Conservation (phyloP, 1,284 basidiomycete genomes). For the Ustilago xerochloae region DNA sequence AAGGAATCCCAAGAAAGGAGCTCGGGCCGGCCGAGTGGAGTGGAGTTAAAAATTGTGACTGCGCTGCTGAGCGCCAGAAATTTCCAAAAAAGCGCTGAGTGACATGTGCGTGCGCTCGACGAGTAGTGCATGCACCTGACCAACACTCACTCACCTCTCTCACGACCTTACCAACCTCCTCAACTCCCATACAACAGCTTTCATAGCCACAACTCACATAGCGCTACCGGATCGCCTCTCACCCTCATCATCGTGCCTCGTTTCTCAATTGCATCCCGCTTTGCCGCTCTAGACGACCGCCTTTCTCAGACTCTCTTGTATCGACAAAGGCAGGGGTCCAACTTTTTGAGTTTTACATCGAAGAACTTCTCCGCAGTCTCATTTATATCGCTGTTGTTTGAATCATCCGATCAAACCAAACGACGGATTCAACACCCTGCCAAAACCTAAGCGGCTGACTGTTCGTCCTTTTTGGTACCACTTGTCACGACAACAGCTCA, state of each 20-base stretch:
- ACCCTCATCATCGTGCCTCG: neutral
- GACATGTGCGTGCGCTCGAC: neutral
- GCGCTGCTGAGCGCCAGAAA: neutral
- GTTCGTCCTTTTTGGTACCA: too few species aligned
- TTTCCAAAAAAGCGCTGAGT: conserved; percentile 1
- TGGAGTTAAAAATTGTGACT: neutral
- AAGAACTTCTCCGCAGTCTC: too few species aligned
- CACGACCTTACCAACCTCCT: neutral
- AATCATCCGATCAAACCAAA: too few species aligned
- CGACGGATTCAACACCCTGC: too few species aligned
- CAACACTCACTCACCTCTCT: neutral
- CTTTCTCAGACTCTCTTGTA: neutral
- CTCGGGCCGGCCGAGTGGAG: conserved; percentile 10
- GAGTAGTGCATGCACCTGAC: neutral
- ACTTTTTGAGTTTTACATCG: neutral
- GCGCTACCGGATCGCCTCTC: neutral
- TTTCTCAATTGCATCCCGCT: neutral
- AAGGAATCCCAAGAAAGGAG: neutral
- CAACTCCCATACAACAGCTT: neutral
- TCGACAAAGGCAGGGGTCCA: neutral
- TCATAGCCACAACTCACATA: neutral
- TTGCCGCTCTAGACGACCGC: neutral
- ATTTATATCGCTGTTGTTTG: too few species aligned
- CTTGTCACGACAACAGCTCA: too few species aligned
- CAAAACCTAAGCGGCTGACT: too few species aligned